Conservation (phyloP, 495 filamentous ascomycete species). For the Thermothielavioides terrestris region DNA sequence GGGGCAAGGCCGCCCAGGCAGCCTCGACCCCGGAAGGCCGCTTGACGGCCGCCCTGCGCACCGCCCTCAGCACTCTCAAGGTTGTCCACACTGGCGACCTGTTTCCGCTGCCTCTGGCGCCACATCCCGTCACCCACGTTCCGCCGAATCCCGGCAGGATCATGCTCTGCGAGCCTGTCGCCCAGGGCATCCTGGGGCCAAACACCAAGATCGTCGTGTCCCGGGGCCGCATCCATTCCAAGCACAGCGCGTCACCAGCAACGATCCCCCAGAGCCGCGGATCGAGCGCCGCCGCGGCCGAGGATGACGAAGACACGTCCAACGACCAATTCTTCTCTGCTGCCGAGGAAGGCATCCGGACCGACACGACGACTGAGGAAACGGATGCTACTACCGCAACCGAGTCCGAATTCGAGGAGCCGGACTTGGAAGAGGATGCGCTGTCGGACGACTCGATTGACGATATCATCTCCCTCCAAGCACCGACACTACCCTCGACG, state of each 20-base stretch:
- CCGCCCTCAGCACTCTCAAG: constrained; percentile 58
- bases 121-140: constrained; percentile 85
- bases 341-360: constrained; percentile 57
- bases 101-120: constrained; percentile 69
- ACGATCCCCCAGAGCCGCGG: constrained; percentile 32
- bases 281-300: constrained; percentile 52
- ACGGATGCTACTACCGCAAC: constrained; percentile 36
- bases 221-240: constrained; percentile 43
- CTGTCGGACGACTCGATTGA: constrained; percentile 69
- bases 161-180: constrained; percentile 65
- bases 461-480: constrained; percentile 74
- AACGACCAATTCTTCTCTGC: constrained; percentile 88
- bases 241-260: constrained; percentile 28
- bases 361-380: constrained; percentile 32
- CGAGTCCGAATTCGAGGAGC: constrained; percentile 52
- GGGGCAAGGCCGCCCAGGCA: constrained; percentile 21
- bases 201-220: constrained; percentile 61
- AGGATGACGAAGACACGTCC: constrained; percentile 66
- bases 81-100: constrained; percentile 79
- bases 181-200: constrained; percentile 71
- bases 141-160: constrained; percentile 75
- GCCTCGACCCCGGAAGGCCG: constrained; percentile 49
- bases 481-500: constrained; percentile 64
- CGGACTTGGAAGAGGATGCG: constrained; percentile 50
- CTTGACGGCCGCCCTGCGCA: constrained; percentile 67